Base-by-base conservation (phyloP, 73 alveolate species). In the Paramecium octaurelia region DNA sequence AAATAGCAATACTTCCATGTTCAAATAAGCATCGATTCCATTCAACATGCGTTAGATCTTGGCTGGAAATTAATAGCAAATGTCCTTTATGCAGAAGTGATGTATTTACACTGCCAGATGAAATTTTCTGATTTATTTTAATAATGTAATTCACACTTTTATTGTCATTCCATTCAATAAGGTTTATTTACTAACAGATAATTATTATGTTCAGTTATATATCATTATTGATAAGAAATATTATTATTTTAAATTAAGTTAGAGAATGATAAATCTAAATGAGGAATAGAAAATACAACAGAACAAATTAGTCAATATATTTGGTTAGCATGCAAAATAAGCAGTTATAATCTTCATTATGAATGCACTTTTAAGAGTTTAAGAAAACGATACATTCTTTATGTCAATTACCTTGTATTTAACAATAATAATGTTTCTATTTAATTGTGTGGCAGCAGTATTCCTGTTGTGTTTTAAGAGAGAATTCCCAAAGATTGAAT, bases 1-100 rank as follows among this genome's bases (percentile, higher is more conserved):
- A 96, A 21, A 92, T 97, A 43, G 93, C 96, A 29, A 83, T 86
- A 29, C 92, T 97, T 46, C 95, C 95, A 43, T 97, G 99, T 68
- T 93, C 94, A 75, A 84, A 60, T 14, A 86, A 95, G 42, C 99
- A 97, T 93, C 95, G 44, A 75, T 97, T 97, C 91, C 99, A 97
- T 92, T 27, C 98, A 35, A 85, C 93, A 35, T 97, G 99, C 60
- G 86, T 97, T 86, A 93, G 93, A 80, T 75, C 90, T 27, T 97
- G 99, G 99, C 75, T 97, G 8, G 54, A 87, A 40, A 83, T 84
- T 36, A 92, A 92, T 92, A 31, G 29, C 11, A 86, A 59, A 43
- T 92, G 95, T 31, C 95, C 95, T 27, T 58, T 92, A 50, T 92
- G 95, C 34, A 44, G 95, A 50, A 88, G 35, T 20, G 75, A 80